A percentile compares a stretch with the other conserved stretches of the same genome.
phyloP scores from a whole-genome alignment of 352 stramenopile species.

The Globisporangium megalacanthum region DNA sequence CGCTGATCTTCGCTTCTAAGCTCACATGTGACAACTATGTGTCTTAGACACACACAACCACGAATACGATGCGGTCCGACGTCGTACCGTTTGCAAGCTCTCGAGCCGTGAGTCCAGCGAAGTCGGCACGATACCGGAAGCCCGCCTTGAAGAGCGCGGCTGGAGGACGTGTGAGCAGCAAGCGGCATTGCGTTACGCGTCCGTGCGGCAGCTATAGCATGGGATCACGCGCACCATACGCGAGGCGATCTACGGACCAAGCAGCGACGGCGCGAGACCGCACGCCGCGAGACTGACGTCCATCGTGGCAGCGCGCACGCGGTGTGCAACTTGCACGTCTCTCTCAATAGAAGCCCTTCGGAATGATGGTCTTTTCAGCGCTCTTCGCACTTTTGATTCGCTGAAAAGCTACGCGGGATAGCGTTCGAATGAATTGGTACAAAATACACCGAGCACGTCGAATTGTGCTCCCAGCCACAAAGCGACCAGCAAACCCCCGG shows the following conservation, averaged over 20 bases:
- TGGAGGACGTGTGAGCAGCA: constrained; percentile 9
- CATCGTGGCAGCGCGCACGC: background rate
- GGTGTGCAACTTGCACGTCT: background rate
- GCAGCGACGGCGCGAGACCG: constrained; percentile 50
- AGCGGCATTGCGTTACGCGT: too few species aligned
- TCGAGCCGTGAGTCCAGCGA: constrained; percentile 40
- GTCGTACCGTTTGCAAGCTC: constrained; percentile 48
- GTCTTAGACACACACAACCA: background rate
- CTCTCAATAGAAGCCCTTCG: too few species aligned
- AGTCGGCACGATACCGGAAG: constrained; percentile 52
- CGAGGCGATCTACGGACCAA: constrained; percentile 24
- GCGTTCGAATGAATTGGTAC: background rate
- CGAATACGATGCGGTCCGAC: background rate
- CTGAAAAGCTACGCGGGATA: constrained; percentile 2
- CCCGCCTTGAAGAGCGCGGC: constrained; percentile 52
- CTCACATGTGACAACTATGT: background rate
- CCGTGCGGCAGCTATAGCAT: background rate
- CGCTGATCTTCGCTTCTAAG: constrained; percentile 35
- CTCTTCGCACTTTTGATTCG: constrained; percentile 4
- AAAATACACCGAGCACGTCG: background rate
- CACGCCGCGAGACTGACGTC: constrained; percentile 43
- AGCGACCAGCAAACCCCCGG: constrained; percentile 19
- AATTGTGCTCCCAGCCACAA: constrained; percentile 1
- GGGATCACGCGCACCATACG: background rate
- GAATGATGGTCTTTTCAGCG: background rate